phyloP scores from a whole-genome alignment of 2,329 filamentous ascomycete genomes.

The Byssochlamys sp. region DNA sequence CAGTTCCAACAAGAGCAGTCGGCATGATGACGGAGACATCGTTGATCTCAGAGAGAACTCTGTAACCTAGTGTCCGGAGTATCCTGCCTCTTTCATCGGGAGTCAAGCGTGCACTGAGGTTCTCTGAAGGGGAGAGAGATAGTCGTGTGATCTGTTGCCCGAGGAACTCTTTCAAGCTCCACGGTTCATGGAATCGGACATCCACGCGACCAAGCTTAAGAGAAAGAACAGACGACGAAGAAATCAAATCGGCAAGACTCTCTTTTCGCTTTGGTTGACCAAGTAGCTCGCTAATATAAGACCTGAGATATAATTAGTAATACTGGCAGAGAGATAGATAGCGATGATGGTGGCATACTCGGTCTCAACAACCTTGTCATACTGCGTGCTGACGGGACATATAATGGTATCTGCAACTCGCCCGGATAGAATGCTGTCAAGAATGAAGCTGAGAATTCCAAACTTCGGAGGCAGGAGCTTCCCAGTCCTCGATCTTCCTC shows the following conservation, averaged over 20 bases:
- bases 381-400: constrained; percentile 92
- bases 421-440: constrained; percentile 82
- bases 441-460: constrained; percentile 80
- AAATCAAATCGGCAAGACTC: constrained; percentile 81
- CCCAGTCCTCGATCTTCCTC: constrained; percentile 80
- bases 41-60: constrained; percentile 88
- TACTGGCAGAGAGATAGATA: not conserved
- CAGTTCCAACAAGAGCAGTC: constrained; percentile 86
- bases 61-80: constrained; percentile 78
- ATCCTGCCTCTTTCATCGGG: constrained; percentile 58
- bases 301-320: constrained; percentile 35
- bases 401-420: constrained; percentile 84
- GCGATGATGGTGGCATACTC: constrained; percentile 40
- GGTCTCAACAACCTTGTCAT: constrained; percentile 97
- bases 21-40: constrained; percentile 96
- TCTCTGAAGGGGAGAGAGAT: constrained; percentile 32
- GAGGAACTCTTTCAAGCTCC: constrained; percentile 78
- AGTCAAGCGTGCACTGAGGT: constrained; percentile 32
- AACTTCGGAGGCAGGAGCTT: constrained; percentile 93
- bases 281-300: constrained; percentile 86
- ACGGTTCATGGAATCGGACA: constrained; percentile 90
- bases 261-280: constrained; percentile 94
- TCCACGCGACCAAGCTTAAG: constrained; percentile 84
- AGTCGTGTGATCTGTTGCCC: constrained; percentile 60
- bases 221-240: constrained; percentile 76